These are phyloP conservation scores for Psilocybe cyanescens DNA, from an alignment of 768 basidiomycete genomes.

Conservation along the genomic window DNA sequence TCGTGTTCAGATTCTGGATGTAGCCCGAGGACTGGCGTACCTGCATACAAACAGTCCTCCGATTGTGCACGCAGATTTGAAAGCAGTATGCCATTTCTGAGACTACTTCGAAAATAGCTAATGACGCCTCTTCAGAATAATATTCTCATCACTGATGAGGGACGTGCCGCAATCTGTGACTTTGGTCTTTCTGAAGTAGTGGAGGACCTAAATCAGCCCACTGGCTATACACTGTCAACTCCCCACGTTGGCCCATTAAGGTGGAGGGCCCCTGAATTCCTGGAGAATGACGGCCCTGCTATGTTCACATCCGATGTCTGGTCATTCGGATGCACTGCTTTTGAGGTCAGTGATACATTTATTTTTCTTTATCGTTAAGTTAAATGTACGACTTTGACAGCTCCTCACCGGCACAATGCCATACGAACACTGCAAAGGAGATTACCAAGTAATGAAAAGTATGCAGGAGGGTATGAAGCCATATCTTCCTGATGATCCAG, in stretches of 20 bases:
- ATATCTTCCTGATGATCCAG: conserved; percentile 14
- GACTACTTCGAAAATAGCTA: background rate
- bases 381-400: conserved; percentile 12
- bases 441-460: conserved; percentile 24
- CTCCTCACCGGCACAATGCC: conserved; percentile 28
- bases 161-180: conserved; percentile 45
- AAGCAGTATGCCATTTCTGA: conserved; percentile 24
- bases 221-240: conserved; percentile 32
- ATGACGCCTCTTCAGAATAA: conserved; percentile 37
- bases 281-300: conserved; percentile 31
- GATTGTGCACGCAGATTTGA: conserved; percentile 35
- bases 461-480: conserved; percentile 26
- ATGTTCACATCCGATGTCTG: conserved; percentile 33
- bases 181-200: conserved; percentile 46
- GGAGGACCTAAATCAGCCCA: conserved; percentile 29
- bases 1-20: conserved; percentile 40
- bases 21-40: conserved; percentile 45
- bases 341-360: conserved; percentile 27
- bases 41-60: conserved; percentile 43
- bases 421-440: conserved; percentile 24
- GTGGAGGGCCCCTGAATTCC: conserved; percentile 38
- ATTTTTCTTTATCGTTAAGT: background rate
- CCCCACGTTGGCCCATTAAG: conserved; percentile 33
- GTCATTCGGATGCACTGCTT: conserved; percentile 39
- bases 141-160: conserved; percentile 45